Conservation (phyloP, 2,329 filamentous ascomycete genomes). For the Mycosphaerella arachidis region DNA sequence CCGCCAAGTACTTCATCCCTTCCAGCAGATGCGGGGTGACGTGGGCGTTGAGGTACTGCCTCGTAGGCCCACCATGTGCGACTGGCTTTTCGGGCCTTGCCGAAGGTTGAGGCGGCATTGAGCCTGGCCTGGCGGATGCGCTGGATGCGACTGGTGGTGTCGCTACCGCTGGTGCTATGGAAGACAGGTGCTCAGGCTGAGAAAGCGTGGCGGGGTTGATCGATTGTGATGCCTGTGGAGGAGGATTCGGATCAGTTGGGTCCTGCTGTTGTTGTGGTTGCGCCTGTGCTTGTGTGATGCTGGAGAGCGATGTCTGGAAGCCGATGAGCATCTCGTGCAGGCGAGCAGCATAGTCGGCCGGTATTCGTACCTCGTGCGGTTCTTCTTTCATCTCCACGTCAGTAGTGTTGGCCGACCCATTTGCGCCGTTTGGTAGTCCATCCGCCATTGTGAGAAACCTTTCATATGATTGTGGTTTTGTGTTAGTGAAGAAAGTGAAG, state of each 20-base stretch:
- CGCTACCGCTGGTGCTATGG: slow-evolving; percentile 17
- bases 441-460: slow-evolving; percentile 27
- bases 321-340: slow-evolving; percentile 5
- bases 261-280: slow-evolving; percentile 2
- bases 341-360: neutral
- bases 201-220: slow-evolving; percentile 9
- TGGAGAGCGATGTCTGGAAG: slow-evolving; percentile 14
- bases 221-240: slow-evolving; percentile 18
- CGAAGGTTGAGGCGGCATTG: slow-evolving; percentile 30
- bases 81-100: slow-evolving; percentile 36
- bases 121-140: slow-evolving; percentile 23
- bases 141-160: slow-evolving; percentile 22
- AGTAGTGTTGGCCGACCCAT: slow-evolving; percentile 20
- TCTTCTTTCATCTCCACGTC: slow-evolving; percentile 37
- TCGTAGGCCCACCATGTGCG: slow-evolving; percentile 45
- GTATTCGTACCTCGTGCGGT: slow-evolving; percentile 22
- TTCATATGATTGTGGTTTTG: neutral
- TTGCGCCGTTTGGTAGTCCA: slow-evolving; percentile 24
- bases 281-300: slow-evolving; percentile 17
- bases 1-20: slow-evolving; percentile 49
- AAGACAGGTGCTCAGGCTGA: slow-evolving; percentile 19
- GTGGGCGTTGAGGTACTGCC: slow-evolving; percentile 47
- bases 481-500: neutral
- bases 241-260: slow-evolving; percentile 24
- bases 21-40: slow-evolving; percentile 49